phyloP scores from a whole-genome alignment of 495 filamentous ascomycete species.

The Stereocaulon alpinum region DNA sequence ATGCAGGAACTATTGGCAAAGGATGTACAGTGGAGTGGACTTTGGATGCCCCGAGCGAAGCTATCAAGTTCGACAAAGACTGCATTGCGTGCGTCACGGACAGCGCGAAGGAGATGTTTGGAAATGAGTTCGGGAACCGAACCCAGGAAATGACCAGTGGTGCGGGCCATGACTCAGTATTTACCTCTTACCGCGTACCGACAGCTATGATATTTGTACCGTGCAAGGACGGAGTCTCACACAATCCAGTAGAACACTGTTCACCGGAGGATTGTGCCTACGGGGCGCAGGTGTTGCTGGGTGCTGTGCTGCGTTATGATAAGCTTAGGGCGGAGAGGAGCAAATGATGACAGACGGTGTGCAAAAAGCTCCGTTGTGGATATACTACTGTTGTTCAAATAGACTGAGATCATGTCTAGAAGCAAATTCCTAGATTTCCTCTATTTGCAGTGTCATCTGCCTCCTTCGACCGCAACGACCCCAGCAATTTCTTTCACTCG shows the following conservation, averaged over 20 bases:
- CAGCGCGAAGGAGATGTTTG: slow-evolving; percentile 46
- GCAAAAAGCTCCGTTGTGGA: background rate
- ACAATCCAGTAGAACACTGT: slow-evolving; percentile 54
- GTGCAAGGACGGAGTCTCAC: slow-evolving; percentile 53
- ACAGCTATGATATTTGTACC: slow-evolving; percentile 62
- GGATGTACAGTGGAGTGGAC: slow-evolving; percentile 49
- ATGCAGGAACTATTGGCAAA: slow-evolving; percentile 36
- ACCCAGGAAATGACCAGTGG: slow-evolving; percentile 44
- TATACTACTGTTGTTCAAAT: background rate
- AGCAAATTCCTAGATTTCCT: background rate
- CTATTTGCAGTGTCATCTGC: slow-evolving; percentile 35
- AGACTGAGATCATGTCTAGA: background rate
- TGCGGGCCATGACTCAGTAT: slow-evolving; percentile 41
- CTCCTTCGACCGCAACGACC: slow-evolving; percentile 32
- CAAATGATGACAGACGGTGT: background rate
- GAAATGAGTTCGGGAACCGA: slow-evolving; percentile 32
- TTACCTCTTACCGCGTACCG: slow-evolving; percentile 48
- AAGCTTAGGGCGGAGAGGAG: slow-evolving; percentile 20
- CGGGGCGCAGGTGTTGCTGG: slow-evolving; percentile 51
- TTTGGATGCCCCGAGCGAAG: slow-evolving; percentile 52
- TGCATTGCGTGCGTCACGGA: slow-evolving; percentile 57
- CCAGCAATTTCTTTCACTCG: slow-evolving; percentile 42
- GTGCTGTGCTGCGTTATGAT: slow-evolving; percentile 52
- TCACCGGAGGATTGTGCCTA: slow-evolving; percentile 52
- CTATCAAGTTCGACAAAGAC: slow-evolving; percentile 57